Evolutionary conservation across 1,284 basidiomycete genomes (phyloP).

Genomic region (Ustilago tritici): DNA sequence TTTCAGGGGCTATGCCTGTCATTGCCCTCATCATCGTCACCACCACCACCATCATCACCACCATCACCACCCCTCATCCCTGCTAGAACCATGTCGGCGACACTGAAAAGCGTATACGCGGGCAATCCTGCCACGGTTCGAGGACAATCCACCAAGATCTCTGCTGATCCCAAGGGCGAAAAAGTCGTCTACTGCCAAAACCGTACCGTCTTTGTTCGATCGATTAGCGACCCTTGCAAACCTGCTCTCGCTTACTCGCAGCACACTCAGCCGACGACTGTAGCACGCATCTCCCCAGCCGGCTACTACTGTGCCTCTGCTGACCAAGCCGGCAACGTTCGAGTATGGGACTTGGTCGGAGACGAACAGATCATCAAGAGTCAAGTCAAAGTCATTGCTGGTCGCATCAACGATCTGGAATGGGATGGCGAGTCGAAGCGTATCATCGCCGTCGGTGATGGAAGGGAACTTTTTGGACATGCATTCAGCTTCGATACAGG

Average conservation of each 20-base stretch:
- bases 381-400: slow-evolving; percentile 78
- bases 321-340: slow-evolving; percentile 71
- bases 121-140: slow-evolving; percentile 71
- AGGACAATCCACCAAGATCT: slow-evolving; percentile 83
- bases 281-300: slow-evolving; percentile 90
- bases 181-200: slow-evolving; percentile 85
- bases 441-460: slow-evolving; percentile 95
- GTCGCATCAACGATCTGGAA: slow-evolving; percentile 88
- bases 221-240: slow-evolving; percentile 71
- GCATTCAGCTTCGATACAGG: slow-evolving; percentile 75
- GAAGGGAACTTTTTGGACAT: slow-evolving; percentile 78
- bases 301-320: slow-evolving; percentile 92
- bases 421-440: slow-evolving; percentile 95
- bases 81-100: slow-evolving; percentile 44
- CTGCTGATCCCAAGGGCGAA: slow-evolving; percentile 78
- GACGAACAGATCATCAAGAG: slow-evolving; percentile 86
- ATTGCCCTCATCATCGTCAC: slow-evolving; percentile 1
- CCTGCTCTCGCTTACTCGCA: slow-evolving; percentile 76
- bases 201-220: slow-evolving; percentile 75
- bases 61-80: not conserved
- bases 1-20: slow-evolving; percentile 16
- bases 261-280: slow-evolving; percentile 86
- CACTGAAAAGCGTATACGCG: slow-evolving; percentile 34
- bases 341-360: slow-evolving; percentile 92
- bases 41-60: slow-evolving; percentile 6